Percentiles rank a stretch among this genome's conserved stretches.
phyloP scores from a whole-genome alignment of 805 yeast species.

The Zygoascus bituminiphila region DNA sequence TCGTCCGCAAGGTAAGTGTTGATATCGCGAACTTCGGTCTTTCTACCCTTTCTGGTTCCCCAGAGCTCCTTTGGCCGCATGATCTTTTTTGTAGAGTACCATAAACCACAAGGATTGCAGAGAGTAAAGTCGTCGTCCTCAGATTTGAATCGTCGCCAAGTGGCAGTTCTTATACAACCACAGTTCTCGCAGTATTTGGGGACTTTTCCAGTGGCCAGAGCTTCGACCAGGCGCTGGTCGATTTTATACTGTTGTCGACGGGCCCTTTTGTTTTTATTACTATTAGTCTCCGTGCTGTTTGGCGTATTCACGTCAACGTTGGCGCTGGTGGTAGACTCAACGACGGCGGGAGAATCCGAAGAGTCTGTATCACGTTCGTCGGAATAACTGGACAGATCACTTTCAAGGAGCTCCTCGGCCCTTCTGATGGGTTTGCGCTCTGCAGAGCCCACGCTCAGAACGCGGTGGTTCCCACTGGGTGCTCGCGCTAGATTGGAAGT shows the following conservation, averaged over 20 bases:
- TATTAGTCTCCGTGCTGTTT: not conserved
- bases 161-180: conserved; percentile 23
- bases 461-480: not conserved
- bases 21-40: not conserved
- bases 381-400: not conserved
- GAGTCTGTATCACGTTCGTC: not conserved
- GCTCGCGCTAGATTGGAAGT: not conserved
- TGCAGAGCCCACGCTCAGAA: not conserved
- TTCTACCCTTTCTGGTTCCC: conserved; percentile 10
- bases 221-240: conserved; percentile 8
- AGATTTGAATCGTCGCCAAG: conserved; percentile 23
- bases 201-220: conserved; percentile 19
- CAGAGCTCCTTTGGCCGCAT: conserved; percentile 21
- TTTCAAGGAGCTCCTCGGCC: not conserved
- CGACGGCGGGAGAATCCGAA: not conserved
- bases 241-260: conserved; percentile 5
- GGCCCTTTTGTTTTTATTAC: not conserved
- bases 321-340: not conserved
- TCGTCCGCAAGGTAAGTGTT: not conserved
- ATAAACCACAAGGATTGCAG: conserved; percentile 26
- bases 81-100: conserved; percentile 14
- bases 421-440: not conserved
- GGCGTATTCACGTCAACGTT: not conserved
- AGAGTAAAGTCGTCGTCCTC: conserved; percentile 12
- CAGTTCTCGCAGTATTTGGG: conserved; percentile 27